Evolutionary conservation across 768 basidiomycete species (phyloP), one percentile per base, ranked within the genome.

Genomic region (Obba rivulosa): DNA sequence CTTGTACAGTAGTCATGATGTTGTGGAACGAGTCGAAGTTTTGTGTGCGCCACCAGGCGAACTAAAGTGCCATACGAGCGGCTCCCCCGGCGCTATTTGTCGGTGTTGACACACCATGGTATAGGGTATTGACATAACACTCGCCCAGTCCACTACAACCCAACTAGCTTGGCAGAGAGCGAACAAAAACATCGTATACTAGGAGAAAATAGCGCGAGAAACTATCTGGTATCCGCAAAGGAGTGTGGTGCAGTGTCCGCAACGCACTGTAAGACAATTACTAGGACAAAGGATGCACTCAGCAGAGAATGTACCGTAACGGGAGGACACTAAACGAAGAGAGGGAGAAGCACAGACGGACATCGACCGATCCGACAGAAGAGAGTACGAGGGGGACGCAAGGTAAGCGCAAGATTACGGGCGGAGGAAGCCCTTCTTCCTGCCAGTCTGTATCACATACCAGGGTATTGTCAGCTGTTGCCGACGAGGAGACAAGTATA

Each of bases 361-460:
- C 49, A 38, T 31, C 34, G 34, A 45, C 8, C 18, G 22, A n/a
- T 59, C 62, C 59, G 63, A 61, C 54, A 57, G 60, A 63, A 62
- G 57, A 64, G 57, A 56, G 64, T 57, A 64, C 56, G 52, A 55
- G 58, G 53, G 60, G 48, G 45, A 24, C n/a, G 34, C 47, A 25
- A n/a, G 43, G 38, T 34, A 51, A 42, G 44, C 45, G 54, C 54
- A 54, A 47, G 48, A 62, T 72, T 73, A 87, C 58, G 81, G 71
- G 57, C 85, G 79, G 48, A 87, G 78, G 79, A 87, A 87, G 48
- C 84, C 79, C 67, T 85, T 86, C 79, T 83, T 86, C 67, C 76
- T 78, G 55, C 75, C 71, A 52, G 80, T 78, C 77, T 81, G 60
- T 36, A 22, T 16, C 14, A n/a, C 18, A 21, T 21, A 21, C 20